A percentile compares a stretch with the other conserved stretches of the same genome.
phyloP scores from a whole-genome alignment of 192 early-diverging fungal species.

The Rhizophagus prolifer region DNA sequence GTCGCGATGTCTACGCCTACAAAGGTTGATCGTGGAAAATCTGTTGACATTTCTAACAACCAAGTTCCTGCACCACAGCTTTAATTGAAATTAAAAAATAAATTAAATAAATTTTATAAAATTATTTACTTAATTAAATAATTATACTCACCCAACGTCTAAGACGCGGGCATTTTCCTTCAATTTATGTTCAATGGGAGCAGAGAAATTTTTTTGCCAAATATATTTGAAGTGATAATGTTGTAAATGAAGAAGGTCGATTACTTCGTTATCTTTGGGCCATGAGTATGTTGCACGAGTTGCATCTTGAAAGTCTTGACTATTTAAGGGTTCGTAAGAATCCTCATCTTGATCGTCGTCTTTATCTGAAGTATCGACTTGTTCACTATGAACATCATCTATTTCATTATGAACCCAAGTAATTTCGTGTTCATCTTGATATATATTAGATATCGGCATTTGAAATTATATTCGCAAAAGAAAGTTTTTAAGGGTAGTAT shows the following conservation, averaged over 20 bases:
- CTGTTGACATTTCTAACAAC: constrained; percentile 19
- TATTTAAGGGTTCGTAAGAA: background rate
- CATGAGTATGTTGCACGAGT: background rate
- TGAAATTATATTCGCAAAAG: no score
- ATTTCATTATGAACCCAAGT: no score
- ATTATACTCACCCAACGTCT: constrained; percentile 5
- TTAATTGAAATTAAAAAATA: background rate
- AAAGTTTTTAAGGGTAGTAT: no score
- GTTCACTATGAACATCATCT: no score
- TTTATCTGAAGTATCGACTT: no score
- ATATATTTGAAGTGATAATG: background rate
- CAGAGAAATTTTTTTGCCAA: constrained; percentile 6
- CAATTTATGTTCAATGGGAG: background rate
- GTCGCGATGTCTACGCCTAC: background rate
- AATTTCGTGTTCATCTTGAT: no score
- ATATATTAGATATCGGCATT: no score
- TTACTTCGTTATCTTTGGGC: constrained; percentile 10
- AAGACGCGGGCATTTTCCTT: background rate
- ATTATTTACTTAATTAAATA: no score
- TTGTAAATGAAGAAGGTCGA: constrained; percentile 8
- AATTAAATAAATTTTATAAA: no score
- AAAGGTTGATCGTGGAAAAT: constrained; percentile 8
- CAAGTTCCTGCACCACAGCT: constrained; percentile 11
- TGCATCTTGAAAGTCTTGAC: background rate
- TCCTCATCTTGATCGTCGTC: no score